Evolutionary conservation across 2,329 filamentous ascomycete species (phyloP).

Genomic region (Hirsutella thompsonii): DNA sequence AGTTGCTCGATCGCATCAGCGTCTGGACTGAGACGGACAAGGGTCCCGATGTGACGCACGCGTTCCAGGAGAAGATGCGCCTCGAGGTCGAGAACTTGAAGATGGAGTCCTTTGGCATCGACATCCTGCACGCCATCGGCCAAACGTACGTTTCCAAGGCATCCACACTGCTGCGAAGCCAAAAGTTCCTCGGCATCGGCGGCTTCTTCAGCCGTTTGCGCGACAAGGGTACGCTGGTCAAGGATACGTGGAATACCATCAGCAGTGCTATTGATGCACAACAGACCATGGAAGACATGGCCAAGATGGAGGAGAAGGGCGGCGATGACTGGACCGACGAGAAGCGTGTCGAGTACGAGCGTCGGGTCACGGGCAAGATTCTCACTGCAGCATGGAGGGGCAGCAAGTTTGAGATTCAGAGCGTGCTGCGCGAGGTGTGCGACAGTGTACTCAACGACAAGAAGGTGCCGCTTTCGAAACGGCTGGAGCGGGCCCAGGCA

Average conservation of each 20-base stretch:
- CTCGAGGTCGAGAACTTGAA: slow-evolving; percentile 96
- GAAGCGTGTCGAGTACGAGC: slow-evolving; percentile 90
- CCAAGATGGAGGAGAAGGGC: slow-evolving; percentile 83
- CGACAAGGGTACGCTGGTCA: slow-evolving; percentile 92
- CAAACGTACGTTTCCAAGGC: slow-evolving; percentile 83
- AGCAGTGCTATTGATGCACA: slow-evolving; percentile 93
- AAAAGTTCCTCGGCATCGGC: slow-evolving; percentile 92
- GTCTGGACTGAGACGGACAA: slow-evolving; percentile 98
- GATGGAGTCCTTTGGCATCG: slow-evolving; percentile 96
- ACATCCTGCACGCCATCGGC: slow-evolving; percentile 91
- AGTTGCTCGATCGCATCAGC: slow-evolving; percentile 78
- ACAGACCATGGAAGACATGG: slow-evolving; percentile 99
- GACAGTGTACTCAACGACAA: slow-evolving; percentile 72
- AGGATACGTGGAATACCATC: slow-evolving; percentile 98
- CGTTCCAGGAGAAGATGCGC: slow-evolving; percentile 88
- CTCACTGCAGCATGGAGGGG: slow-evolving; percentile 92
- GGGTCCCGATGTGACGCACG: slow-evolving; percentile 65
- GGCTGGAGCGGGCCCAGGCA: slow-evolving; percentile 82
- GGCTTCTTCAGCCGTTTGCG: slow-evolving; percentile 91
- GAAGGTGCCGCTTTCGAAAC: slow-evolving; percentile 69
- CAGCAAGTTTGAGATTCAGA: slow-evolving; percentile 95
- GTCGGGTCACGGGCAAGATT: slow-evolving; percentile 93
- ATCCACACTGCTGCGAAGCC: slow-evolving; percentile 76
- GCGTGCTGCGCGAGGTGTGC: slow-evolving; percentile 87
- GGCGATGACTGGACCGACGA: slow-evolving; percentile 98